Base-by-base conservation (phyloP, 768 basidiomycete species). In the Chalciporus pseudorubinellus region DNA sequence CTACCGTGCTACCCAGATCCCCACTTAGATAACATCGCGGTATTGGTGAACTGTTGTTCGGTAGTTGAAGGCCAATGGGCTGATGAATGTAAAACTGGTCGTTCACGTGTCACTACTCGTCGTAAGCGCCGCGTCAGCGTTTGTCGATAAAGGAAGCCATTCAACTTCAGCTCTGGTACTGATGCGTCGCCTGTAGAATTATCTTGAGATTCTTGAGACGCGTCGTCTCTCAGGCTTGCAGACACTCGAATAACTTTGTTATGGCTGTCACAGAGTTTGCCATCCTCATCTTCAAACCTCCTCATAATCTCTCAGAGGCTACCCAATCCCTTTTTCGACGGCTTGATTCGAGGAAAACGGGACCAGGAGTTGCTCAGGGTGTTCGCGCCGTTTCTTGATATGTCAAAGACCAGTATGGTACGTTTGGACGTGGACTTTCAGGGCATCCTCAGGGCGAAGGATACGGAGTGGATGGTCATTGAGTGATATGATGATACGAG, bases 241-340 rank as follows among this genome's bases (percentile, higher is more conserved):
- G n/a, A 44, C 11, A 12, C 6, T 24, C n/a, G 18, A 42, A 28
- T 6, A 28, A 19, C 10, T 24, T 33, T 22, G 19, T 19, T 43
- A 77, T 78, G 77, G 55, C 76, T 8, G 67, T 79, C 51, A 77
- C 74, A 31, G 77, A 79, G 63, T 67, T 75, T 28, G 72, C 70
- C 19, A 69, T 61, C 45, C 62, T 80, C 39, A 61, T 60, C 18
- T 60, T 78, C 49, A 56, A 66, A 31, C 59, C 62, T 9, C 68
- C 72, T 0, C 49, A 70, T 45, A 62, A 62, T 39, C 47, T 68
- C 29, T 58, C 67, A 13, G 69, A 69, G 7, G 50, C 53, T n/a
- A 39, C 74, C 38, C 59, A 53, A 3, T 44, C 59, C 11, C 60
- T 71, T 47, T 66, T 80, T 47, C 46, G 45, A 8, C 65, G 22